phyloP scores from a whole-genome alignment of 23 red algal genomes.

The Gracilaria caudata region DNA sequence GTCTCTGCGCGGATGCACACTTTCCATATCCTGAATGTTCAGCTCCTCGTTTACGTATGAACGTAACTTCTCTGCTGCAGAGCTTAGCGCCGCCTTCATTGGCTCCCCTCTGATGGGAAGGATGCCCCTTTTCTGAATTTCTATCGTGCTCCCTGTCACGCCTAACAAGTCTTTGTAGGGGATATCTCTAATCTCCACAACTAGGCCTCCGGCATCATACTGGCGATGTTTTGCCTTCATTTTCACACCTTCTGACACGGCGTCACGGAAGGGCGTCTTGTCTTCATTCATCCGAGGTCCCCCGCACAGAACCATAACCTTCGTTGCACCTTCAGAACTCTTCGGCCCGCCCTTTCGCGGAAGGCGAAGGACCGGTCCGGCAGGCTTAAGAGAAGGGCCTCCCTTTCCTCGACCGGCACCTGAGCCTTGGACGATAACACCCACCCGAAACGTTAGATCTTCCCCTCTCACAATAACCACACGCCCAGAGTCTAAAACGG shows the following conservation, averaged over 20 bases:
- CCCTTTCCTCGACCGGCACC: constrained; percentile 2
- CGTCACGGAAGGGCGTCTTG: constrained; percentile 33
- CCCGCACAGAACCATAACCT: constrained; percentile 41
- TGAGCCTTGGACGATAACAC: constrained; percentile 22
- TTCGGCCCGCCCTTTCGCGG: neutral
- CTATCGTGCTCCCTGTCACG: constrained; percentile 33
- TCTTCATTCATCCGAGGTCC: constrained; percentile 39
- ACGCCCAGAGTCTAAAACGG: constrained; percentile 33
- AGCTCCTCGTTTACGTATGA: constrained; percentile 23
- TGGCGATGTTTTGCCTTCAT: constrained; percentile 9
- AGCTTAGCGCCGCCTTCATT: constrained; percentile 41
- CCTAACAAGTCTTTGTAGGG: neutral
- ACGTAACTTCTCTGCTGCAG: constrained; percentile 73
- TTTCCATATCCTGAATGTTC: neutral
- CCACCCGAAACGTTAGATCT: constrained; percentile 41
- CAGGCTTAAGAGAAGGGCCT: neutral
- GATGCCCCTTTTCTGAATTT: constrained; percentile 54
- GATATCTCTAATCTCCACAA: constrained; percentile 42
- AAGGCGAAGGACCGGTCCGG: neutral
- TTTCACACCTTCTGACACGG: constrained; percentile 17
- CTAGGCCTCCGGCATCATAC: constrained; percentile 44
- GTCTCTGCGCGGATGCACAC: constrained; percentile 55
- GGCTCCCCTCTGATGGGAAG: constrained; percentile 79
- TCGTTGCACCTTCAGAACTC: neutral
- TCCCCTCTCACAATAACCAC: constrained; percentile 29